phyloP scores from a whole-genome alignment of 1,284 basidiomycete species.

The Erythrobasidium hasegawianum region DNA sequence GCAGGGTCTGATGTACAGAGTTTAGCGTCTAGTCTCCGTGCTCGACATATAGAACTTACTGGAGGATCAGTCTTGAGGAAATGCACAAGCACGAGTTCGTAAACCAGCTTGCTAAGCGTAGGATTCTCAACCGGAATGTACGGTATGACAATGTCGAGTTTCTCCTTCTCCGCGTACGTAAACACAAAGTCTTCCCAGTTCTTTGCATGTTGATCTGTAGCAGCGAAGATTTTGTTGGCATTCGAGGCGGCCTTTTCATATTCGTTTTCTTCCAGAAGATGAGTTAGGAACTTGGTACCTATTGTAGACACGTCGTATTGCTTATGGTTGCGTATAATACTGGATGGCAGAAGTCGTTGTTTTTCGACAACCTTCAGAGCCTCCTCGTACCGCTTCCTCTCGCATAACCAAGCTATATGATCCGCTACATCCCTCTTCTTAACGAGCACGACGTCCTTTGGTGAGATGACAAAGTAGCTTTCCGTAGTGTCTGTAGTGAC shows the following conservation, averaged over 20 bases:
- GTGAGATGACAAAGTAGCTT: constrained; percentile 76
- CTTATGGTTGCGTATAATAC: background rate
- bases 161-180: constrained; percentile 75
- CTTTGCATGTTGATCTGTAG: constrained; percentile 62
- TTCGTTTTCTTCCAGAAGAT: constrained; percentile 71
- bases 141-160: constrained; percentile 81
- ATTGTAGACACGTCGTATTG: constrained; percentile 66
- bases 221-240: constrained; percentile 73
- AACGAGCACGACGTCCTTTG: constrained; percentile 79
- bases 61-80: constrained; percentile 73
- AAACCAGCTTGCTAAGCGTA: constrained; percentile 74
- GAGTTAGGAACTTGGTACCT: constrained; percentile 75
- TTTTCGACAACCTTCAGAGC: constrained; percentile 80
- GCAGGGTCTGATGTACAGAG: constrained; percentile 59
- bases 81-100: constrained; percentile 91
- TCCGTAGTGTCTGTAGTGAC: constrained; percentile 35
- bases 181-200: constrained; percentile 97
- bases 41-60: constrained; percentile 52
- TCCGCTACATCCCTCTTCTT: constrained; percentile 81
- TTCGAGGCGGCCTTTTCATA: constrained; percentile 77
- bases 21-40: background rate
- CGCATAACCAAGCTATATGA: constrained; percentile 89
- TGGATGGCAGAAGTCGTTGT: constrained; percentile 48
- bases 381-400: constrained; percentile 78
- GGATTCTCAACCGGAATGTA: constrained; percentile 79